Base-by-base conservation (phyloP, 2,329 filamentous ascomycete genomes). In the Penicillium sp. region DNA sequence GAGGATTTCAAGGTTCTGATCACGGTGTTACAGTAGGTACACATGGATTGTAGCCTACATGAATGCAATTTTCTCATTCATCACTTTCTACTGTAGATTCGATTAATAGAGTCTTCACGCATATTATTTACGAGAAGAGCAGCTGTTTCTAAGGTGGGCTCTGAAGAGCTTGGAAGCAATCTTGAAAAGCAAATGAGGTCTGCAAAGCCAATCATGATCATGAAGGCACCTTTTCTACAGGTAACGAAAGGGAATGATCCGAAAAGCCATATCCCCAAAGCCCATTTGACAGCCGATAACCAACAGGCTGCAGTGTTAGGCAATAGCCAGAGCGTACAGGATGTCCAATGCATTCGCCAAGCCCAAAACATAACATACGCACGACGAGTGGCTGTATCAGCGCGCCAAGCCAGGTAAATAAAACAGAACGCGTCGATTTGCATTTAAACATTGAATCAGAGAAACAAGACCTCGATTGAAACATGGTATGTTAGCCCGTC, bases 401-500 rank as follows among this genome's bases (percentile, higher is more conserved):
- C 35, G 8, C 17, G n/a, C 28, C 34, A 44, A 45, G 7, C 26
- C 13, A 19, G 17, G 21, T 2, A 15, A 15, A 45, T 12, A 9
- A 29, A 29, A 37, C 21, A 45, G 7, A 40, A 34, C 28, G 12
- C n/a, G n/a, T 26, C 47, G 6, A n/a, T 24, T 21, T 34, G 33
- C 26, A 31, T 34, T 8, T 17, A 6, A 13, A n/a, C 5, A 9
- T 6, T 15, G 6, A 17, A n/a, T 6, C 9, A 9, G 8, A 44
- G 40, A 19, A 32, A 40, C 7, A 17, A 24, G 7, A 6, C 15
- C 17, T 31, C 26, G 10, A 15, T 32, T 33, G 13, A 15, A 17
- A 24, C 26, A 22, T 26, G 15, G 10, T 32, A 28, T 39, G 17
- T 60, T 51, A 70, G 21, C 64, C 67, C 52, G 63, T 53, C 57